Evolutionary conservation across 352 stramenopile genomes (phyloP).

Genomic region (Phytopythium chamaehyphon): DNA sequence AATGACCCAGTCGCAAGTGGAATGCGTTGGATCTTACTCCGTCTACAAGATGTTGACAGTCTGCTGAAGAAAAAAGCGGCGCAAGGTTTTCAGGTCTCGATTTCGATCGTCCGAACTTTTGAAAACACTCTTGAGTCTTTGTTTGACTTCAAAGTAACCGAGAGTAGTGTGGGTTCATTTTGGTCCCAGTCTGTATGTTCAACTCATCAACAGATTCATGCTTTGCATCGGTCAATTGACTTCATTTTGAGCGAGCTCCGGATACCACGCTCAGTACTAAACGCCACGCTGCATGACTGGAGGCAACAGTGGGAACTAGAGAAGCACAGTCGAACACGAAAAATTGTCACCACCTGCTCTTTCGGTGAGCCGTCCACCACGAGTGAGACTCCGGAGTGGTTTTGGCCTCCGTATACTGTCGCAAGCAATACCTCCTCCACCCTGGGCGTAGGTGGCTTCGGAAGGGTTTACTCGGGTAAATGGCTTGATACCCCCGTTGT

Average conservation of each 20-base stretch:
- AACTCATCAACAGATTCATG: background rate
- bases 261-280: background rate
- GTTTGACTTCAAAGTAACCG: background rate
- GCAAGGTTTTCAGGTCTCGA: background rate
- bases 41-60: background rate
- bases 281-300: background rate
- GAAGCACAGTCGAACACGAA: background rate
- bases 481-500: conserved; percentile 8
- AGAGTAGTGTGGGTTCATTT: background rate
- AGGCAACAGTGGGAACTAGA: conserved; percentile 1
- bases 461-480: background rate
- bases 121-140: background rate
- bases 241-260: background rate
- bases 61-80: background rate
- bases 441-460: conserved; percentile 9
- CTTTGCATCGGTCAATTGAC: background rate
- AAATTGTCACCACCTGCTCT: background rate
- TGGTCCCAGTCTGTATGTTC: background rate
- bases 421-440: conserved; percentile 1
- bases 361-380: conserved; percentile 1
- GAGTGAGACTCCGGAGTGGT: conserved; percentile 10
- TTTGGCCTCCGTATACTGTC: conserved; percentile 12
- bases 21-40: background rate
- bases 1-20: background rate
- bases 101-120: background rate